Conservation (phyloP, 805 yeast species). For the Alloascoidea africana region DNA sequence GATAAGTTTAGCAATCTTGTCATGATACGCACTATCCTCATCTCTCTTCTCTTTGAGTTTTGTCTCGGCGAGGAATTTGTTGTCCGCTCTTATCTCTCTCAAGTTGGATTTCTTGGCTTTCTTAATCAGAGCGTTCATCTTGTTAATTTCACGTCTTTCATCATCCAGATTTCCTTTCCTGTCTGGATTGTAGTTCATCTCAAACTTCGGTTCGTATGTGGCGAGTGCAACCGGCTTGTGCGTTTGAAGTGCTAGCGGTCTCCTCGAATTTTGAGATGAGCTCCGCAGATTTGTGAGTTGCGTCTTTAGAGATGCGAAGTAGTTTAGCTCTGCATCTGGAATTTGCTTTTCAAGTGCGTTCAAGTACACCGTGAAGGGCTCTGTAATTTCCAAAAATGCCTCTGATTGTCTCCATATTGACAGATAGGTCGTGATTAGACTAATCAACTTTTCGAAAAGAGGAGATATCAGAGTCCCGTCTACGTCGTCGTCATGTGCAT, state of each 20-base stretch:
- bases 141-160: conserved; percentile 67
- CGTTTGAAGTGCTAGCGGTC: conserved; percentile 66
- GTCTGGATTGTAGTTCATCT: conserved; percentile 92
- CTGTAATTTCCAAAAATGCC: conserved; percentile 43
- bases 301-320: conserved; percentile 17
- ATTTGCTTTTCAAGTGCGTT: conserved; percentile 23
- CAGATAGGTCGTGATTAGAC: not conserved
- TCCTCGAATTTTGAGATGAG: conserved; percentile 33
- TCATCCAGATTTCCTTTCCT: conserved; percentile 79
- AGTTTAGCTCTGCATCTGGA: conserved; percentile 9
- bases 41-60: conserved; percentile 65
- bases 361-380: conserved; percentile 30
- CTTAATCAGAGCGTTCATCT: conserved; percentile 75
- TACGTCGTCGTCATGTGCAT: no score
- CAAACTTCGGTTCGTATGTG: conserved; percentile 79
- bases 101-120: conserved; percentile 80
- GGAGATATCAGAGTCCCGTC: no score
- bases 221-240: conserved; percentile 80
- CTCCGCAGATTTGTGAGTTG: conserved; percentile 34
- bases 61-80: conserved; percentile 77
- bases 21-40: conserved; percentile 67
- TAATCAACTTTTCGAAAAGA: not conserved
- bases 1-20: conserved; percentile 76
- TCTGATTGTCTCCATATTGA: conserved; percentile 45
- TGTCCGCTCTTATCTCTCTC: conserved; percentile 83